These are phyloP conservation scores for Suhomyces canberraensis DNA, from an alignment of 805 yeast species.

Conservation along the genomic window DNA sequence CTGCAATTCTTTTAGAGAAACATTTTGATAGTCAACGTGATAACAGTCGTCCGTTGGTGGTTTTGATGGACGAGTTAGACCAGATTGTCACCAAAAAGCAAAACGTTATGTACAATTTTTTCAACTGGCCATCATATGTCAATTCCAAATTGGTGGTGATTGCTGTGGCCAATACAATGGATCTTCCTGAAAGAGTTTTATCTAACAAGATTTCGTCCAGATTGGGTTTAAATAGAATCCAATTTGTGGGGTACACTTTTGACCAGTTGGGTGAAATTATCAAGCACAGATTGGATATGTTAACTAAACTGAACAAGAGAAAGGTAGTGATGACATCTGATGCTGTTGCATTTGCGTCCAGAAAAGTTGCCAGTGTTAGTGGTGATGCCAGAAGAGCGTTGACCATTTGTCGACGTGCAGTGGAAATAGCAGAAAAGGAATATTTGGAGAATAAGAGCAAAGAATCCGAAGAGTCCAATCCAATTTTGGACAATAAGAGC, in stretches of 20 bases:
- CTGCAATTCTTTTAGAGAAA: conserved; percentile 67
- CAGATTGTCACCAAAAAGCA: conserved; percentile 83
- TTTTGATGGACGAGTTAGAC: conserved; percentile 88
- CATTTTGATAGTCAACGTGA: conserved; percentile 45
- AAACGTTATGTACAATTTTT: conserved; percentile 88
- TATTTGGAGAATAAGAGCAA: conserved; percentile 29
- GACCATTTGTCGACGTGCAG: conserved; percentile 82
- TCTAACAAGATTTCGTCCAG: conserved; percentile 90
- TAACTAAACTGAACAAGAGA: conserved; percentile 31
- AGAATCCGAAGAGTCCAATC: conserved; percentile 4
- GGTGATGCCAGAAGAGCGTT: conserved; percentile 97
- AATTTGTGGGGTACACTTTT: conserved; percentile 84
- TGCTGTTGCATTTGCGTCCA: conserved; percentile 87
- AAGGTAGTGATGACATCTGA: conserved; percentile 54
- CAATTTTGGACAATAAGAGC: conserved; percentile 20
- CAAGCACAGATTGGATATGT: conserved; percentile 57
- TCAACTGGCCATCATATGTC: conserved; percentile 92
- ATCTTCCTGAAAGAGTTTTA: conserved; percentile 83
- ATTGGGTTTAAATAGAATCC: conserved; percentile 80
- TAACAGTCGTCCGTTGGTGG: conserved; percentile 53
- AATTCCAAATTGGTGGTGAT: conserved; percentile 79
- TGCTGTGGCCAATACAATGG: conserved; percentile 97
- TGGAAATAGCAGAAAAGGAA: conserved; percentile 77
- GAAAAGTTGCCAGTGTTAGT: conserved; percentile 93
- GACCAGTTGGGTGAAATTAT: conserved; percentile 76